Conservation (phyloP, 1,284 basidiomycete species). For the Lignosus rhinocerotis region DNA sequence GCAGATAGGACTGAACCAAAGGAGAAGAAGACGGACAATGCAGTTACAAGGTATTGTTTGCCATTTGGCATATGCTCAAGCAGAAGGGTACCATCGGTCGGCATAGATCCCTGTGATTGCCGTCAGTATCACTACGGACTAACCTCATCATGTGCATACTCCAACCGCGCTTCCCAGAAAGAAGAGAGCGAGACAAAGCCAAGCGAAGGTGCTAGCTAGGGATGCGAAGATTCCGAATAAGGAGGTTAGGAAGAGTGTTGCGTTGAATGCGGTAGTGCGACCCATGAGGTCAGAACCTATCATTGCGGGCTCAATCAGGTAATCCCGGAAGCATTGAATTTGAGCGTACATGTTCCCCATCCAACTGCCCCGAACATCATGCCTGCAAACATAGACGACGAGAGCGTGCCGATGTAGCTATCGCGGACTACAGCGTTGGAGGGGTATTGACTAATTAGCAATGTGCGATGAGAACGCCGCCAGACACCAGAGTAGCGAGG, state of each 20-base stretch:
- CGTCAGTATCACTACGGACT: constrained; percentile 8
- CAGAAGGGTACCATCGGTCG: constrained; percentile 93
- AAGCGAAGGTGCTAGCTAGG: constrained; percentile 70
- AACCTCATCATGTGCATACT: constrained; percentile 42
- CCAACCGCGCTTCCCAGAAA: constrained; percentile 90
- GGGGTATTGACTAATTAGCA: not conserved
- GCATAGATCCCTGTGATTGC: constrained; percentile 80
- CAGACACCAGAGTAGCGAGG: not conserved
- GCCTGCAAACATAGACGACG: constrained; percentile 83
- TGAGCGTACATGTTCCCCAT: constrained; percentile 81
- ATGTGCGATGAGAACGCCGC: not conserved
- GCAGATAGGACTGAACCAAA: constrained; percentile 87
- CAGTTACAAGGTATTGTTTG: constrained; percentile 92
- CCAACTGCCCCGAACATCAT: constrained; percentile 97
- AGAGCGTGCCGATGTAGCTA: constrained; percentile 72
- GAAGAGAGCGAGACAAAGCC: constrained; percentile 82
- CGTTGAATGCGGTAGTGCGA: constrained; percentile 87
- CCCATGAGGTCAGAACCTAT: constrained; percentile 78
- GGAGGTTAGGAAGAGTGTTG: constrained; percentile 88
- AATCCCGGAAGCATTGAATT: not conserved
- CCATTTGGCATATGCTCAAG: constrained; percentile 92
- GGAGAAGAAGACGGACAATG: constrained; percentile 95
- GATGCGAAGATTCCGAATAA: constrained; percentile 87
- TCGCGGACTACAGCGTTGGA: constrained; percentile 58
- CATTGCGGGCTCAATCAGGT: not conserved